Conservation (phyloP, 306 rosid genomes). For the Lagenaria siceraria region DNA sequence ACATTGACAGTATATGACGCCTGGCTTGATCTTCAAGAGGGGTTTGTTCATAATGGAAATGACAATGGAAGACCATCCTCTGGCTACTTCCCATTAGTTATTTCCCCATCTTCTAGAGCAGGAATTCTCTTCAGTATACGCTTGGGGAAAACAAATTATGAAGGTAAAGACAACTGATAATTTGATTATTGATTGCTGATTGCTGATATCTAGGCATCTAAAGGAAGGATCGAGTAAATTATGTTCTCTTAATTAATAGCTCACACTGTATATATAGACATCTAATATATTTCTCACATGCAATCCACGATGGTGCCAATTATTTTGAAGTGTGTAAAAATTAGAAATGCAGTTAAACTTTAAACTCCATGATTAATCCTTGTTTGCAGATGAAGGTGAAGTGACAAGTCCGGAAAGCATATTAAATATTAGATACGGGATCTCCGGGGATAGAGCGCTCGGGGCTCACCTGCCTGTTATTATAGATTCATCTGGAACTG, state of each 20-base stretch:
- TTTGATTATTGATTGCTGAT: not conserved
- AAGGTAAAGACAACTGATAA: constrained; percentile 37
- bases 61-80: constrained; percentile 64
- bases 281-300: not conserved
- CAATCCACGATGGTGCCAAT: not conserved
- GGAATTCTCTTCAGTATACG: constrained; percentile 78
- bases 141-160: constrained; percentile 47
- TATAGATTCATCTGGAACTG: constrained; percentile 27
- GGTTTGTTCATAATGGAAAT: constrained; percentile 63
- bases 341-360: not conserved
- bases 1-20: constrained; percentile 69
- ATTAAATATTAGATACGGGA: constrained; percentile 68
- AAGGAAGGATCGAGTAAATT: not conserved
- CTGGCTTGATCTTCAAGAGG: constrained; percentile 98
- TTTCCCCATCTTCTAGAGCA: constrained; percentile 77
- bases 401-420: constrained; percentile 48
- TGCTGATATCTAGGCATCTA: constrained; percentile 1
- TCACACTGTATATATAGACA: not conserved
- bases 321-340: not conserved
- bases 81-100: constrained; percentile 67
- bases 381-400: constrained; percentile 34
- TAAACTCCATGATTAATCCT: not conserved
- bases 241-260: not conserved
- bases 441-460: constrained; percentile 62
- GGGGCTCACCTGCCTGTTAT: constrained; percentile 85